Evolutionary conservation across 2,329 filamentous ascomycete genomes (phyloP), one percentile per base, ranked within the genome.

Genomic region (Teratosphaeriaceae sp.): DNA sequence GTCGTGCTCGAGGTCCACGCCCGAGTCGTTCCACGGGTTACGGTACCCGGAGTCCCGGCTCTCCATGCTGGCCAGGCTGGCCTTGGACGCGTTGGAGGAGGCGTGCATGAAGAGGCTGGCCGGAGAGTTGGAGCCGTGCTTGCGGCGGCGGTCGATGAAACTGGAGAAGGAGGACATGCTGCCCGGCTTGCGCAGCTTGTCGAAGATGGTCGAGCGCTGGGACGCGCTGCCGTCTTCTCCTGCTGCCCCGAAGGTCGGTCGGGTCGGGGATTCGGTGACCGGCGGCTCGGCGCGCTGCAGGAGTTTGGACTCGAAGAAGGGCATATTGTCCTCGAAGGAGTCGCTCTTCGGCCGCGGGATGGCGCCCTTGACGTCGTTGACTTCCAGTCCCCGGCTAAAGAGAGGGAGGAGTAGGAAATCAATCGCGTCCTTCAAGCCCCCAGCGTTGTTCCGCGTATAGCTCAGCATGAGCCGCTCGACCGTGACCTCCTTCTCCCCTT

Each of bases 271-370:
- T 62, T 97, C 90, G 3, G 86, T 88, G 37, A 73, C 75, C 1
- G 85, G 79, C 3, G 85, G 78, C 26, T 90, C 88, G 3, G 90
- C 89, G 57, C 94, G 88, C 65, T 97, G 92, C 42, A 98, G 78
- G 35, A 98, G 77, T 70, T 96, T 97, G 2, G 90, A 96, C 62
- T 96, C 87, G 60, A 98, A 98, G 70, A 89, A 97, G 44, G 89
- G 90, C 40, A 97, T 75, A 6, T 90, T 94, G 57, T 98, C 90
- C 63, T 98, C 92, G 52, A 98, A 98, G 0, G 92, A 96, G 65
- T 98, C 92, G 1, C 92, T 97, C 71, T 97, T 96, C 50, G 92
- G 92, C n/a, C 92, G 85, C 16, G 90, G 88, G 52, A 97, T 92
- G n/a, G 88, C 83, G 40, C 92, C 92, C 65, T 94, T 94, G 58